Conservation (phyloP, 2,329 filamentous ascomycete species). For the Zasmidium angulare region DNA sequence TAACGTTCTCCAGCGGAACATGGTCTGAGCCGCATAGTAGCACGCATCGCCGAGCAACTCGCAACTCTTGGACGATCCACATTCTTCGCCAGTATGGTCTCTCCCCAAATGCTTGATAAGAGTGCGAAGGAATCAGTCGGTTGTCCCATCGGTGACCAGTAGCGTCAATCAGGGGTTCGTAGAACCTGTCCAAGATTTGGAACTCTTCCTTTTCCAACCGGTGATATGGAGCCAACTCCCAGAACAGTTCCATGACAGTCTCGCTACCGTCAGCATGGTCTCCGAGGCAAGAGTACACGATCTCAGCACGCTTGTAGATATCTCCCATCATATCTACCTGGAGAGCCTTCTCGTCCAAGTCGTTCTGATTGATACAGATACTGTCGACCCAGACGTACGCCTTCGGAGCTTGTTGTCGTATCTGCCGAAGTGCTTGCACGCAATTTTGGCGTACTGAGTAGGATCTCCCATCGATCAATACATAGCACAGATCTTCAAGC, state of each 20-base stretch:
- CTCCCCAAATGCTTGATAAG: too few species aligned
- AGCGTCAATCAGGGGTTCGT: background rate
- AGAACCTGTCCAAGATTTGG: too few species aligned
- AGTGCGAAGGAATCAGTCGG: background rate
- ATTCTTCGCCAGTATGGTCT: background rate
- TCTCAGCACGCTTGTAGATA: background rate
- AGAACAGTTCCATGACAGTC: background rate
- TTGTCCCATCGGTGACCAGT: background rate
- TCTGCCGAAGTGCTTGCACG: slow-evolving; percentile 3
- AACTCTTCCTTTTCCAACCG: too few species aligned
- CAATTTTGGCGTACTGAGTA: background rate
- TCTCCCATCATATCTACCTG: slow-evolving; percentile 3
- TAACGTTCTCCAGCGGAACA: too few species aligned
- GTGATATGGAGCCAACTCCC: background rate
- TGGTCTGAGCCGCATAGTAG: too few species aligned
- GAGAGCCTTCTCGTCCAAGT: slow-evolving; percentile 1
- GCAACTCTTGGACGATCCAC: slow-evolving; percentile 1
- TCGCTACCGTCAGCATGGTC: background rate
- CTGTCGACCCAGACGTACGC: slow-evolving; percentile 3
- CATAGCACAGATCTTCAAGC: background rate
- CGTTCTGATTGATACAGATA: slow-evolving; percentile 3
- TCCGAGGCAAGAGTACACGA: background rate
- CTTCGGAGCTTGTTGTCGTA: background rate
- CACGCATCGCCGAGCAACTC: too few species aligned
- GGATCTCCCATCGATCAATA: background rate